These are phyloP conservation scores for Cercospora canescens DNA, from an alignment of 2,329 filamentous ascomycete genomes.

Conservation along the genomic window DNA sequence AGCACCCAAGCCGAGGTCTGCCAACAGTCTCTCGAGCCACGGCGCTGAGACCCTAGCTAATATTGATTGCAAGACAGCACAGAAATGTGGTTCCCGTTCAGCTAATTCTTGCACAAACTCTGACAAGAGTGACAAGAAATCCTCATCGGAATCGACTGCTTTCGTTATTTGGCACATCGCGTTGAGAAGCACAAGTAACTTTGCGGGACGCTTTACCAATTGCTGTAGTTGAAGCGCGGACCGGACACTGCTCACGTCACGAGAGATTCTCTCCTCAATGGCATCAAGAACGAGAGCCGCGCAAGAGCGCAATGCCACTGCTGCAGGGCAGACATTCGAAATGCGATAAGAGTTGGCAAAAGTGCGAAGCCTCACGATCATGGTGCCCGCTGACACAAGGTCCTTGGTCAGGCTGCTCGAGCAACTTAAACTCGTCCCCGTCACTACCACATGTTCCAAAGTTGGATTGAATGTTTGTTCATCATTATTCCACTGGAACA, in stretches of 20 bases:
- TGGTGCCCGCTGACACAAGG: conserved; percentile 41
- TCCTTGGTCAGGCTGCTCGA: conserved; percentile 55
- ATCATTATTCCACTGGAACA: conserved; percentile 64
- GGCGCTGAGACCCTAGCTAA: conserved; percentile 28
- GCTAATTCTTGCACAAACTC: conserved; percentile 21
- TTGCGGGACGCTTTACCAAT: conserved; percentile 42
- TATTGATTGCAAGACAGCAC: conserved; percentile 19
- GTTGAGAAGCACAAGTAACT: conserved; percentile 24
- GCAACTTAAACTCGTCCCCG: conserved; percentile 51
- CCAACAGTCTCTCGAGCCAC: conserved; percentile 29
- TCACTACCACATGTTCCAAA: conserved; percentile 48
- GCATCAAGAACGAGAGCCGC: conserved; percentile 42
- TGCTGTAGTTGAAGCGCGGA: conserved; percentile 45
- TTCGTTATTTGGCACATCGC: conserved; percentile 9
- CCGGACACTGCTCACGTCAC: conserved; percentile 27
- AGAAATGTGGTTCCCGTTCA: conserved; percentile 18
- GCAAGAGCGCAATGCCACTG: conserved; percentile 44
- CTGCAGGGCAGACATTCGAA: conserved; percentile 35
- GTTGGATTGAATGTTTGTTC: conserved; percentile 54
- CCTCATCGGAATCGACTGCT: conserved; percentile 22
- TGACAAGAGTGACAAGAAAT: conserved; percentile 27
- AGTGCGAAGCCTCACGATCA: conserved; percentile 22
- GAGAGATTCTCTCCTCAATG: conserved; percentile 42
- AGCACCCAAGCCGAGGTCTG: conserved; percentile 23
- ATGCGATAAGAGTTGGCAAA: conserved; percentile 13